Conservation (phyloP, 352 stramenopile genomes). For the Phytophthora rubi region DNA sequence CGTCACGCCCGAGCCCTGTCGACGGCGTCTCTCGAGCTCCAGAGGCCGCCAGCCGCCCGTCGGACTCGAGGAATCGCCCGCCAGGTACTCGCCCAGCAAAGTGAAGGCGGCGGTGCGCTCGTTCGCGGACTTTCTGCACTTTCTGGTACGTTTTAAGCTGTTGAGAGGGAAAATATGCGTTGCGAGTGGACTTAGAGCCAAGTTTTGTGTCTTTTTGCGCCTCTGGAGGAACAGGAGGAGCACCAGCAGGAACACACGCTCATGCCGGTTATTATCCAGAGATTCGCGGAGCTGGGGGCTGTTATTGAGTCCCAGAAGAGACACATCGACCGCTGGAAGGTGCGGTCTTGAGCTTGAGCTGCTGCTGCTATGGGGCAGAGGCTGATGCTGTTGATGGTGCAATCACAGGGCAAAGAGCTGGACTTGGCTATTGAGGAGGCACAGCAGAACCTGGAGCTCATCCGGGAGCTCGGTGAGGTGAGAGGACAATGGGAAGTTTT, state of each 20-base stretch:
- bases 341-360: background rate
- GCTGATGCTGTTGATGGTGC: constrained; percentile 1
- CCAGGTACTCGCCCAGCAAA: constrained; percentile 73
- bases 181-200: constrained; percentile 44
- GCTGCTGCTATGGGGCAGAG: background rate
- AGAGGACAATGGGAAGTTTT: background rate
- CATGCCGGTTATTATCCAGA: constrained; percentile 82
- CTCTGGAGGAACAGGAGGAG: constrained; percentile 80
- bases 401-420: constrained; percentile 66
- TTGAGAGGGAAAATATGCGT: background rate
- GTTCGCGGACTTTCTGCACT: constrained; percentile 83
- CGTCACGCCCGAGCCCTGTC: constrained; percentile 55
- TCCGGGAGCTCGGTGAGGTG: constrained; percentile 61
- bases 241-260: constrained; percentile 72
- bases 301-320: constrained; percentile 89
- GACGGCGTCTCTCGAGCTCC: constrained; percentile 38
- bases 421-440: constrained; percentile 78
- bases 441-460: constrained; percentile 71
- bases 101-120: constrained; percentile 81
- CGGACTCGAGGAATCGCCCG: constrained; percentile 56
- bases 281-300: constrained; percentile 75
- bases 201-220: constrained; percentile 37
- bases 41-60: constrained; percentile 28
- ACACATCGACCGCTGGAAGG: constrained; percentile 87
- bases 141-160: constrained; percentile 60